Base-by-base conservation (phyloP, 116 monocot genomes). In the Phalaenopsis hybrid region DNA sequence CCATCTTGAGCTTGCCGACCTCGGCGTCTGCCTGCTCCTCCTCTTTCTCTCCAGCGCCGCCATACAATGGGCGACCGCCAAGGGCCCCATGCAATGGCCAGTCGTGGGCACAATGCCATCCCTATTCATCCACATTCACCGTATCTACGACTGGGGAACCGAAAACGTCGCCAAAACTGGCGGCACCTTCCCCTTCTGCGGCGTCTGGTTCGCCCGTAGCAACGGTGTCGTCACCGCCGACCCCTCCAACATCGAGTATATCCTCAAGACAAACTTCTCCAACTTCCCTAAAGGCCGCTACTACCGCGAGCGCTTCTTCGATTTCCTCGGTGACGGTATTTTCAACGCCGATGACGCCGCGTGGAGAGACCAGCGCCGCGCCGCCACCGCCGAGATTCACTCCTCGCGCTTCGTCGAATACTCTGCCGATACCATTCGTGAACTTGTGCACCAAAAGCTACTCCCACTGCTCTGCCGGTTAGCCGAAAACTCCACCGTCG, bases 221-320 rank as follows among this genome's bases (percentile, higher is more conserved):
- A 33, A 83, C 65, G 96, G 96, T 44, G 75, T 88, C 65, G 28
- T 91, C 33, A 94, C 94, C 18, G 72, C 81, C 55, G 83, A 87
- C 74, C 96, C 94, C 18, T 72, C 85, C 75, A 89, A 86, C 85
- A 74, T 96, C 78, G 94, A 96, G 86, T 86, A 92, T 86, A 82
- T 96, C 48, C 96, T 96, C 78, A 90, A 87, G 76, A 90, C 89
- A 6, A 77, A 81, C 55, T 94, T 96, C 81, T 18, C 83, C 52
- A 96, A 96, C 81, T 96, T 89, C 86, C 96, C 96, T 49, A 96
- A 96, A 44, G 96, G 96, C 0, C 68, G 74, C 37, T 92, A 92
- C 82, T 96, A 82, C 87, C 86, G 87, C 6, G 96, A 96, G 74
- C 81, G 96, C 37, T 96, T 96, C 80, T 33, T 23, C 5, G 96